These are phyloP conservation scores for Ophiorrhiza pumila DNA, from an alignment of 257 asterid species.

Conservation along the genomic window DNA sequence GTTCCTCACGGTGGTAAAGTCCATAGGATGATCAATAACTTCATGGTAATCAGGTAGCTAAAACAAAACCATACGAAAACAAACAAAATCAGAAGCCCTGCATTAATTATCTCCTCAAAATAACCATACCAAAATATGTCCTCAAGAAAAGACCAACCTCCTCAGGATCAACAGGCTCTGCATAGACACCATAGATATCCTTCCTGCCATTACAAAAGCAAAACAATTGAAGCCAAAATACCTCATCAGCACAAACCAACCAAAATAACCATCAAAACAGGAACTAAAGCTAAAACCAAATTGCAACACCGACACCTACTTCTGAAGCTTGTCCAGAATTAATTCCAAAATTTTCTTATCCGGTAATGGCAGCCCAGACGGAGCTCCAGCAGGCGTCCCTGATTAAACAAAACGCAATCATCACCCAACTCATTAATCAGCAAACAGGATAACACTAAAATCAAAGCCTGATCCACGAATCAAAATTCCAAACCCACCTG, in stretches of 20 bases:
- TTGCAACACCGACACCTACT: slow-evolving; percentile 42
- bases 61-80: slow-evolving; percentile 10
- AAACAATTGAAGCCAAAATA: slow-evolving; percentile 28
- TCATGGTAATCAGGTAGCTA: slow-evolving; percentile 98
- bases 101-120: slow-evolving; percentile 13
- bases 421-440: background rate
- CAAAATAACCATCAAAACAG: slow-evolving; percentile 7
- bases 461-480: background rate
- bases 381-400: slow-evolving; percentile 63
- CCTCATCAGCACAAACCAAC: slow-evolving; percentile 3
- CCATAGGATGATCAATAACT: slow-evolving; percentile 91
- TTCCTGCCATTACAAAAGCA: slow-evolving; percentile 62
- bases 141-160: slow-evolving; percentile 50
- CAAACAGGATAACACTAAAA: background rate
- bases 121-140: slow-evolving; percentile 7
- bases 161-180: slow-evolving; percentile 98
- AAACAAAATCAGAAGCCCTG: slow-evolving; percentile 17
- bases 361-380: slow-evolving; percentile 55
- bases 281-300: background rate
- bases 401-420: slow-evolving; percentile 12
- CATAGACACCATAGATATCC: slow-evolving; percentile 89
- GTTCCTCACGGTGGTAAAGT: slow-evolving; percentile 88
- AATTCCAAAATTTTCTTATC: slow-evolving; percentile 79
- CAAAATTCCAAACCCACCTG: slow-evolving; percentile 42
- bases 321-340: slow-evolving; percentile 91